phyloP scores from a whole-genome alignment of 2,329 filamentous ascomycete genomes.

The Stagonosporopsis cucurbitacearum region DNA sequence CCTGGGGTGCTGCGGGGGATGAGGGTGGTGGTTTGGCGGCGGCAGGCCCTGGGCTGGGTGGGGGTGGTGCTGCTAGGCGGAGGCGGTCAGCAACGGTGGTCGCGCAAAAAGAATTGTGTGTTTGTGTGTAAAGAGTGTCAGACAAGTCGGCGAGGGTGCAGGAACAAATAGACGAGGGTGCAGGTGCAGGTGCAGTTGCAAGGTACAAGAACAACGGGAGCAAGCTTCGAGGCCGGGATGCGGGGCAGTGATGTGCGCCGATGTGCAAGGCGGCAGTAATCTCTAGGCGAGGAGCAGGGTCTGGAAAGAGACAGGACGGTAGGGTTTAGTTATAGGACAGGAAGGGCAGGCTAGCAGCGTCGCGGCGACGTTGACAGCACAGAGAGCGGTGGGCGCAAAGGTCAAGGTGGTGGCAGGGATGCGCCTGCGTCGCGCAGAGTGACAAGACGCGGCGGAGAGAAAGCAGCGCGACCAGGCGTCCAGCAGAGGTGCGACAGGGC shows the following conservation, averaged over 20 bases:
- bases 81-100: conserved; percentile 39
- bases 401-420: conserved; percentile 41
- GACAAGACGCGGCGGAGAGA: conserved; percentile 39
- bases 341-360: conserved; percentile 38
- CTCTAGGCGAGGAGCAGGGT: conserved; percentile 48
- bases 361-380: conserved; percentile 41
- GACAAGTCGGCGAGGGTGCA: conserved; percentile 17
- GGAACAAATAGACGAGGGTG: conserved; percentile 25
- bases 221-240: conserved; percentile 23
- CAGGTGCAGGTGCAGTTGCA: conserved; percentile 29
- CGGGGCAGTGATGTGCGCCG: conserved; percentile 32
- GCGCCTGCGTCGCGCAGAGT: conserved; percentile 37
- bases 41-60: conserved; percentile 78
- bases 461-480: conserved; percentile 32
- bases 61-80: conserved; percentile 70
- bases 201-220: conserved; percentile 25
- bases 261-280: conserved; percentile 29
- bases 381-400: conserved; percentile 40
- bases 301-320: conserved; percentile 39
- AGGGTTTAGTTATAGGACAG: conserved; percentile 46
- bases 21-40: conserved; percentile 60
- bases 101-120: conserved; percentile 25
- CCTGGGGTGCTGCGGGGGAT: conserved; percentile 62
- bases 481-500: conserved; percentile 38
- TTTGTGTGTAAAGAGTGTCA: conserved; percentile 7